Evolutionary conservation across 2,329 filamentous ascomycete genomes (phyloP).

Genomic region (Paecilomyces sp.): DNA sequence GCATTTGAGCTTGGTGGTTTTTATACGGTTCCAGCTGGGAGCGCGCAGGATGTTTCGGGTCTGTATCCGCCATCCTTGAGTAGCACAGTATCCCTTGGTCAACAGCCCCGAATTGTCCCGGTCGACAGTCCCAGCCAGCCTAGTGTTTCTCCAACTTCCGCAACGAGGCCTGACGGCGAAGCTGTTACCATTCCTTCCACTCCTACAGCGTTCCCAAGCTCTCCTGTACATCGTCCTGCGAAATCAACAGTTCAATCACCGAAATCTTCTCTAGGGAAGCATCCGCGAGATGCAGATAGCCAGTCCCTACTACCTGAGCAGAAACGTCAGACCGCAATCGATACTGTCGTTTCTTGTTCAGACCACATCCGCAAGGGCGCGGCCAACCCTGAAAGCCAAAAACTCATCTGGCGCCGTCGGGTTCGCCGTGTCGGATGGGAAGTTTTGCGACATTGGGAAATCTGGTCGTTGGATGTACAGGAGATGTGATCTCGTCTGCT

Average conservation of each 20-base stretch:
- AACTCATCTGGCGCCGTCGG: constrained; percentile 21
- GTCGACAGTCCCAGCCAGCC: not conserved
- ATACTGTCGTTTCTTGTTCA: not conserved
- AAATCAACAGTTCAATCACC: constrained; percentile 2
- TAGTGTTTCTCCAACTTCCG: not conserved
- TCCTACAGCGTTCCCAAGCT: not conserved
- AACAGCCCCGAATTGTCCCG: not conserved
- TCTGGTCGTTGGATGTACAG: constrained; percentile 36
- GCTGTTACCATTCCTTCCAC: not conserved
- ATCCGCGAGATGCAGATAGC: constrained; percentile 10
- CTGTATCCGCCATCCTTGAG: not conserved
- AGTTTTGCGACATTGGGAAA: constrained; percentile 35
- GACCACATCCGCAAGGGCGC: not conserved
- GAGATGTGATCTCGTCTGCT: constrained; percentile 19
- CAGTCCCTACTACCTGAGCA: constrained; percentile 3
- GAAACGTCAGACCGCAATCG: not conserved
- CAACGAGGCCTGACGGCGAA: not conserved
- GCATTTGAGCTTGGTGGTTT: constrained; percentile 30
- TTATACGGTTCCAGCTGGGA: constrained; percentile 21
- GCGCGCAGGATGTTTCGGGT: not conserved
- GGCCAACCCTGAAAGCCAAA: constrained; percentile 12
- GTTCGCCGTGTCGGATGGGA: constrained; percentile 33
- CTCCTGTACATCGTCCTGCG: not conserved
- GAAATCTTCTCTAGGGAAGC: constrained; percentile 19
- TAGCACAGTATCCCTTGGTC: not conserved